Base-by-base conservation (phyloP, 441 rosid genomes). In the Adansonia grandidieri region DNA sequence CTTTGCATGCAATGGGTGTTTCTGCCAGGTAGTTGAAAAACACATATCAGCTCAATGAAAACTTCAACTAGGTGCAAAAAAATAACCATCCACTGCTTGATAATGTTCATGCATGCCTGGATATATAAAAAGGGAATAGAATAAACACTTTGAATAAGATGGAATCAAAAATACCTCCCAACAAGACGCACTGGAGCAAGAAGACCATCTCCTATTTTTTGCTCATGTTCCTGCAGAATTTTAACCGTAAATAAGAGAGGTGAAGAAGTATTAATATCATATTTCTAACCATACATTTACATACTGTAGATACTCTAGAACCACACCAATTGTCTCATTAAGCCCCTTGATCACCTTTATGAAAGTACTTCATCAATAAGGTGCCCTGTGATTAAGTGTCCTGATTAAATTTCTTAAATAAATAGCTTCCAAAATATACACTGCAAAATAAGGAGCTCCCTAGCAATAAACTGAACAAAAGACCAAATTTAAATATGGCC, bases 171-270 rank as follows among this genome's bases (percentile, higher is more conserved):
- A 37, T 37, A 37, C 40, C 98, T 91, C 80, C 97, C 97, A 82
- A 91, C 83, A 77, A 93, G 82, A 24, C 97, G 88, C 64, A 96
- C 97, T 48, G 98, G 94, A 71, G 97, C 97, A 85, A 96, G 94
- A 83, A 96, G 97, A 64, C 93, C 99, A 88, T 87, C 85, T 85
- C 98, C 97, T 82, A 85, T 93, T 80, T 85, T 92, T 42, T 80
- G 86, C 67, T 5, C 5, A 37, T 37, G 40, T 37, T 37, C 40
- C 40, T 37, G 40, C 40, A 37, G 40, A 3, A 37, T 37, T 37
- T 37, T 37, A 3, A 37, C 40, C 5, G 40, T 37, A 37, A 37
- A 37, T 37, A 37, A 32, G 63, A 63, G 9, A 78, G 47, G 69
- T 24, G 32, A 80, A 64, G 6, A 32, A 48, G 53, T 57, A 67